phyloP scores from a whole-genome alignment of 257 asterid species.

The Solanum pinnatisectum region DNA sequence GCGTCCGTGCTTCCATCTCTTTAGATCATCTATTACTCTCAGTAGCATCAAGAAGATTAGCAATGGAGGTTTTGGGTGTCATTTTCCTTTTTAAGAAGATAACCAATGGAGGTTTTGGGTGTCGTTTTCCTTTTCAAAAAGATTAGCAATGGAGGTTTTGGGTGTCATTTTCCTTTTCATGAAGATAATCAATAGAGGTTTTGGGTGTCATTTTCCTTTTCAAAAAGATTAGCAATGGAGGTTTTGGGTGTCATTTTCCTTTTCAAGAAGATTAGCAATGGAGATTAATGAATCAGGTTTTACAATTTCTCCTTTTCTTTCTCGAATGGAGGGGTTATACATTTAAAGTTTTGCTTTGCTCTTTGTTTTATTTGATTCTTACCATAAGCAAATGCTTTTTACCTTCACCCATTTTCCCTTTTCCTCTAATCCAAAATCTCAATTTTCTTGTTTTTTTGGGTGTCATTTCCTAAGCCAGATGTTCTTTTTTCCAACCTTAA shows the following conservation, averaged over 20 bases:
- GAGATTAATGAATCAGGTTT: slow-evolving; percentile 83
- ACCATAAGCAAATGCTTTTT: no score
- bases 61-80: slow-evolving; percentile 31
- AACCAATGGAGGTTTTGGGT: not conserved
- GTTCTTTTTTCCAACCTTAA: no score
- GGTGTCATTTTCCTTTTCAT: slow-evolving; percentile 40
- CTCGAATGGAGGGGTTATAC: not conserved
- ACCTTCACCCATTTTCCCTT: not conserved
- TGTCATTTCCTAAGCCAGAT: no score
- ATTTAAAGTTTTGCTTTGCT: not conserved
- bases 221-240: no score
- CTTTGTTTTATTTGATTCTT: no score
- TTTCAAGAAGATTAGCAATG: no score
- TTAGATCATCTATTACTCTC: not conserved
- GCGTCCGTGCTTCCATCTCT: not conserved
- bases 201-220: no score
- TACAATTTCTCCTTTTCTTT: not conserved
- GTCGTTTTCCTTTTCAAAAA: slow-evolving; percentile 20
- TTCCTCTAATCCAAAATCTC: not conserved
- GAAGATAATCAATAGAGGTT: no score
- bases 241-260: not conserved
- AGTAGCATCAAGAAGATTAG: not conserved
- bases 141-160: not conserved
- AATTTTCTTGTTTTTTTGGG: not conserved
- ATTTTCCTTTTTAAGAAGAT: no score